These are phyloP conservation scores for Protomyces gravidus DNA, from an alignment of 1,139 yeast genomes.

Conservation along the genomic window DNA sequence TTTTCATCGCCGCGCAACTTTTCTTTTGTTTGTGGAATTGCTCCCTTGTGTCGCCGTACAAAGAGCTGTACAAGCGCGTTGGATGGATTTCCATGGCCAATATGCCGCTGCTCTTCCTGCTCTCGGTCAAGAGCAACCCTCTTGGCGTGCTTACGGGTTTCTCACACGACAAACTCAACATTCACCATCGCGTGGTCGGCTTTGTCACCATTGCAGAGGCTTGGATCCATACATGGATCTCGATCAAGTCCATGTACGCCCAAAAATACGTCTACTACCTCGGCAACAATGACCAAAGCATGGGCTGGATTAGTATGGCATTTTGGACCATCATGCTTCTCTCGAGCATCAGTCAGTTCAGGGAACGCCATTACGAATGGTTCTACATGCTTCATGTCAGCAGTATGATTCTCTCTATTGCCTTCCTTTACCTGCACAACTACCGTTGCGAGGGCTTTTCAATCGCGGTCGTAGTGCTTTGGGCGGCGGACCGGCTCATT, in stretches of 20 bases:
- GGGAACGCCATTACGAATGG: conserved; percentile 2
- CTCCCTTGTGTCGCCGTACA: background rate
- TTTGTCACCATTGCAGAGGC: conserved; percentile 2
- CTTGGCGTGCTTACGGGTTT: conserved; percentile 1
- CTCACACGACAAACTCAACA: conserved; percentile 3
- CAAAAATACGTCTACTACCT: conserved; percentile 6
- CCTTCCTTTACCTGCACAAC: conserved; percentile 7
- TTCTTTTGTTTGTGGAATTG: conserved; percentile 2
- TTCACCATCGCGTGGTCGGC: conserved; percentile 5
- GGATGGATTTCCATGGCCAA: conserved; percentile 12
- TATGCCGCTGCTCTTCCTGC: conserved; percentile 5
- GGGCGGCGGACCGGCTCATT: conserved; percentile 5
- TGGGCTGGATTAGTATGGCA: conserved; percentile 7
- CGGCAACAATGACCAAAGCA: conserved; percentile 9
- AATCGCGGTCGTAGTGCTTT: conserved; percentile 4
- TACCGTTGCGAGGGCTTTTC: conserved; percentile 1
- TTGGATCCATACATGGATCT: conserved; percentile 4
- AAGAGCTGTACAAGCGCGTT: conserved; percentile 9
- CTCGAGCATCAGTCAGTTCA: background rate
- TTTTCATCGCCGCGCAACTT: background rate
- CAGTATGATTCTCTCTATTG: background rate
- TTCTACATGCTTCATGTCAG: conserved; percentile 3
- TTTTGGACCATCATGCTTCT: conserved; percentile 2
- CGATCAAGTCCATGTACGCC: conserved; percentile 7
- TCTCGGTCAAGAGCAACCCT: conserved; percentile 6